phyloP scores from a whole-genome alignment of 176 grass and related monocot genomes.

The Eragrostis nindensis region DNA sequence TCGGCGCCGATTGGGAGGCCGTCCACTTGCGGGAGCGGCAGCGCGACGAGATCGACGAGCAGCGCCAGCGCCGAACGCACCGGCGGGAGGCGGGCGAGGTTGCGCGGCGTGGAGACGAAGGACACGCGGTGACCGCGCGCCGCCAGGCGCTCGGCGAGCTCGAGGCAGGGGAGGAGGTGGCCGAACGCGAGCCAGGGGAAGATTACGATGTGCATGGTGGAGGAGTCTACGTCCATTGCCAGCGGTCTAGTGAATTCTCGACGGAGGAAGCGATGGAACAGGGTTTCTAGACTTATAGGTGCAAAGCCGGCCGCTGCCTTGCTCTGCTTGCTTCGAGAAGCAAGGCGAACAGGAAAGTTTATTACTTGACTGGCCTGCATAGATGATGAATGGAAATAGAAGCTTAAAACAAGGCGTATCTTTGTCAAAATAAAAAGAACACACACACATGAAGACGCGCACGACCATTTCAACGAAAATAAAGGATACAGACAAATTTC shows the following conservation, averaged over 20 bases:
- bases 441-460: not conserved
- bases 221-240: not conserved
- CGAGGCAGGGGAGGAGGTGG: conserved; percentile 1
- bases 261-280: not conserved
- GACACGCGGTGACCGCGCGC: conserved; percentile 2
- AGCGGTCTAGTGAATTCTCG: not conserved
- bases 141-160: not conserved
- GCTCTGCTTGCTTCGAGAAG: not conserved
- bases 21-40: conserved; percentile 6
- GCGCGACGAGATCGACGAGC: conserved; percentile 15
- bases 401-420: not conserved
- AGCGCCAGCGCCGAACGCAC: not conserved
- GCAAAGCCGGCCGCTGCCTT: not conserved
- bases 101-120: conserved; percentile 6
- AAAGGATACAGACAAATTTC: not conserved
- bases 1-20: not conserved
- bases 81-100: not conserved
- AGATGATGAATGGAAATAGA: not conserved
- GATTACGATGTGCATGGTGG: not conserved
- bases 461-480: no score
- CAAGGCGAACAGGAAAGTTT: not conserved
- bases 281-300: not conserved
- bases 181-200: conserved; percentile 24
- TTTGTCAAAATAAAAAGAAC: not conserved
- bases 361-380: not conserved